Evolutionary conservation across 2,329 filamentous ascomycete species (phyloP), one percentile per base, ranked within the genome.

Genomic region (Penicillium verrucosum): DNA sequence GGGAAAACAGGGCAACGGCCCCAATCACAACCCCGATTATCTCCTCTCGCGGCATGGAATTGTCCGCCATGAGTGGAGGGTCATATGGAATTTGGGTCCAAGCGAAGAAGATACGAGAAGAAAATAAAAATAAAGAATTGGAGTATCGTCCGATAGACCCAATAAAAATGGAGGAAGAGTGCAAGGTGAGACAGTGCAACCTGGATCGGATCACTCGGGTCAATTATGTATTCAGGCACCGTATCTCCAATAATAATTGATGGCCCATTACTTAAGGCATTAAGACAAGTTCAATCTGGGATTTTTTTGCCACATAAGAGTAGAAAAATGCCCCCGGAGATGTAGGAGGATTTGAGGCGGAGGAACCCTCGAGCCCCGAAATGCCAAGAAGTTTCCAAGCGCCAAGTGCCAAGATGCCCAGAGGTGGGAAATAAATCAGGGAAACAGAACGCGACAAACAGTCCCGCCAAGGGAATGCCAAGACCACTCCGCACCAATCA

Each of bases 21-120:
- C 68, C 69, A 61, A 70, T 63, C 46, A 71, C 62, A 42, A 72
- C 63, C 25, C 69, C 67, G 37, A 69, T 61, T 21, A 71, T 56
- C 53, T 69, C 65, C 30, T 60, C 61, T 48, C 57, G 54, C 21
- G 67, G 61, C 41, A 66, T 38, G 18, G 56, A 44, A 40, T 63
- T 45, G 32, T 57, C 61, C 21, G 59, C 58, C 68, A 71, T 70
- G 30, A 48, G 57, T 60, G 59, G 59, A 30, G 51, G 50, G 51
- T 29, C 54, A 64, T 45, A 36, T 59, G 54, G 42, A 48, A 49
- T 42, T 41, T 47, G 34, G 42, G 34, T 57, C 56, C 54, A 58
- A 56, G 58, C 46, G 38, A 43, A 41, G 34, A 45, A 42, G 16
- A 46, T 44, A 32, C 41, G 57, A 59, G 56, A 55, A 65, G 42